Evolutionary conservation across 208 protist genomes (phyloP), one percentile per base, ranked within the genome.

Genomic region (Acanthamoeba healyi): DNA sequence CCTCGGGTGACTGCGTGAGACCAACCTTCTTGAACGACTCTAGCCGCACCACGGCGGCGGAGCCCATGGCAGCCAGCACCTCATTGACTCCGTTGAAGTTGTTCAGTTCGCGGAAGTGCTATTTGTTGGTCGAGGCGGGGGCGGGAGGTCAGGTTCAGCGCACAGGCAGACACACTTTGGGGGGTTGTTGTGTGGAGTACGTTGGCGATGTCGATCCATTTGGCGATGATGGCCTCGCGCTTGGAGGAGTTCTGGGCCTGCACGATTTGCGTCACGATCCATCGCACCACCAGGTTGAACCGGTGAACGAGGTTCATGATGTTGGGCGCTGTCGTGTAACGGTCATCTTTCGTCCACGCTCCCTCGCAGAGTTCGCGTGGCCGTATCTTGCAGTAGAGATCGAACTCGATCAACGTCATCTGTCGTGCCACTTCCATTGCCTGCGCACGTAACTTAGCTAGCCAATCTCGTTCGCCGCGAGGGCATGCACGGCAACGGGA

Each of bases 51-150:
- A 92, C 32, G 19, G 93, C 12, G 17, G 93, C 34, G 17, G 81
- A 91, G 0, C 34, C 36, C 38, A 94, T 26, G 44, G 79, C 93
- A 17, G 93, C 46, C 9, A 94, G 36, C 6, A 94, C n/a, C 82
- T 94, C 81, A 15, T 82, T 94, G 26, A 94, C 61, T 7, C 79
- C 93, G 81, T 91, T 94, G 81, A 92, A 94, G 63, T 94, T 94
- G 93, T 94, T 94, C n/a, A 94, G 63, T 29, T 92, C 36, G 5
- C 67, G 19, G 38, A 14, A 88, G 34, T 88, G 38, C 81, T 51
- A 6, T 51, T 51, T 9, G 17, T 84, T 0, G 19, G 9, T 46
- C 6, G 17, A 10, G 4, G n/a, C 17, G 61, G 22, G 22, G 29
- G 3, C 26, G 5, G 22, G 0, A 6, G 34, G 9, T 1, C n/a